These are phyloP conservation scores for Ophiocordyceps robertsii DNA, from an alignment of 2,329 filamentous ascomycete species.

Conservation along the genomic window DNA sequence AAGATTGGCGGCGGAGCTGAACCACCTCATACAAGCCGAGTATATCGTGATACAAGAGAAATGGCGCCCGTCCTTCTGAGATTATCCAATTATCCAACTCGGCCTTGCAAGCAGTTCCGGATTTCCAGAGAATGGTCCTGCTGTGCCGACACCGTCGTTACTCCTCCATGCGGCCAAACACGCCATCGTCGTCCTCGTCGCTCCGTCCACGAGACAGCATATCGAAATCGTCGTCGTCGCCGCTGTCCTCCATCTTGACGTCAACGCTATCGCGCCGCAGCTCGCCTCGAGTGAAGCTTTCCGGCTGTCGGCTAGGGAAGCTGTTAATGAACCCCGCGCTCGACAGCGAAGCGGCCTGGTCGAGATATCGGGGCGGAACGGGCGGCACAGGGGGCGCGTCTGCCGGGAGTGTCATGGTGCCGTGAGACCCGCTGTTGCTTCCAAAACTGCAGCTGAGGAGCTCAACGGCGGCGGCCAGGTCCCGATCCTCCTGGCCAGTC, in stretches of 20 bases:
- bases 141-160: slow-evolving; percentile 26
- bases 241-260: slow-evolving; percentile 56
- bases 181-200: slow-evolving; percentile 87
- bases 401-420: slow-evolving; percentile 46
- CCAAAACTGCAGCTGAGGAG: slow-evolving; percentile 84
- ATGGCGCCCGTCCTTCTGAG: slow-evolving; percentile 15
- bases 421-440: slow-evolving; percentile 54
- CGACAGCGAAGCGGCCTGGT: slow-evolving; percentile 42
- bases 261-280: slow-evolving; percentile 37
- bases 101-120: slow-evolving; percentile 14
- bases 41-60: slow-evolving; percentile 37
- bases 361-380: slow-evolving; percentile 68
- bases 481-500: slow-evolving; percentile 70
- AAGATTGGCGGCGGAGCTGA: slow-evolving; percentile 50
- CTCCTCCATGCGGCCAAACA: slow-evolving; percentile 95
- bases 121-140: slow-evolving; percentile 13
- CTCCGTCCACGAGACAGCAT: slow-evolving; percentile 48
- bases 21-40: slow-evolving; percentile 34
- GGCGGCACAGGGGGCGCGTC: slow-evolving; percentile 82
- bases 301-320: slow-evolving; percentile 45
- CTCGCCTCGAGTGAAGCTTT: slow-evolving; percentile 52
- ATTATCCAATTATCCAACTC: slow-evolving; percentile 1
- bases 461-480: slow-evolving; percentile 81
- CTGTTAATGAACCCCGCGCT: slow-evolving; percentile 50
- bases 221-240: slow-evolving; percentile 58